phyloP scores from a whole-genome alignment of 2,329 filamentous ascomycete species.

The Beauveria bassiana region DNA sequence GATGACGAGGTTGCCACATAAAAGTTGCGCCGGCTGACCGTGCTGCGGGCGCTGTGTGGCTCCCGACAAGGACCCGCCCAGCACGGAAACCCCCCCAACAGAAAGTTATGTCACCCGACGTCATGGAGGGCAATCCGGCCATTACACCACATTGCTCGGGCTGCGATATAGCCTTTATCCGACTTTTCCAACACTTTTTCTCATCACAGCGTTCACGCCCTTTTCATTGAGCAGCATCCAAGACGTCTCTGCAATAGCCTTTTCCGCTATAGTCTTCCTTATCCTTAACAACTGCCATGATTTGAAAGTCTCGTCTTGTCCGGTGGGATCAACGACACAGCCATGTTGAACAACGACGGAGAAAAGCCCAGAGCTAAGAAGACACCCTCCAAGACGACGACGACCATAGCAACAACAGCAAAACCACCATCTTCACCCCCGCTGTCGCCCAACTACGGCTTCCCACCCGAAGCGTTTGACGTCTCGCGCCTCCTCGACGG shows the following conservation, averaged over 20 bases:
- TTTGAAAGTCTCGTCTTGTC: background rate
- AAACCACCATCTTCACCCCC: background rate
- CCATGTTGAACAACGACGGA: background rate
- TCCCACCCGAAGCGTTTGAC: conserved; percentile 59
- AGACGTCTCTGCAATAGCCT: background rate
- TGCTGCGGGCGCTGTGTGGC: background rate
- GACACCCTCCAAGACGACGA: background rate
- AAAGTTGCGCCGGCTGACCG: conserved; percentile 6
- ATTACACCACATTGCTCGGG: background rate
- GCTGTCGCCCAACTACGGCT: conserved; percentile 39
- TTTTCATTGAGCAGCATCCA: background rate
- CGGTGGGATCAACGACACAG: background rate
- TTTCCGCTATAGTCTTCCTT: background rate
- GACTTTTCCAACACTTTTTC: background rate
- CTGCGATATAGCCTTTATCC: background rate
- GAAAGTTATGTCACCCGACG: conserved; percentile 10
- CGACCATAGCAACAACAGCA: too few species aligned
- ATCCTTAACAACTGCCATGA: background rate
- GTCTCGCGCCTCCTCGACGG: conserved; percentile 66
- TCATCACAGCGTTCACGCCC: background rate
- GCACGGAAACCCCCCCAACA: conserved; percentile 3
- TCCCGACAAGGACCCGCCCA: conserved; percentile 5
- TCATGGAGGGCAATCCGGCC: conserved; percentile 5
- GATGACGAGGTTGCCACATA: background rate
- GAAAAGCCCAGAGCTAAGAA: background rate